Evolutionary conservation across 129 eudicot species (phyloP).

Genomic region (Silybum marianum): DNA sequence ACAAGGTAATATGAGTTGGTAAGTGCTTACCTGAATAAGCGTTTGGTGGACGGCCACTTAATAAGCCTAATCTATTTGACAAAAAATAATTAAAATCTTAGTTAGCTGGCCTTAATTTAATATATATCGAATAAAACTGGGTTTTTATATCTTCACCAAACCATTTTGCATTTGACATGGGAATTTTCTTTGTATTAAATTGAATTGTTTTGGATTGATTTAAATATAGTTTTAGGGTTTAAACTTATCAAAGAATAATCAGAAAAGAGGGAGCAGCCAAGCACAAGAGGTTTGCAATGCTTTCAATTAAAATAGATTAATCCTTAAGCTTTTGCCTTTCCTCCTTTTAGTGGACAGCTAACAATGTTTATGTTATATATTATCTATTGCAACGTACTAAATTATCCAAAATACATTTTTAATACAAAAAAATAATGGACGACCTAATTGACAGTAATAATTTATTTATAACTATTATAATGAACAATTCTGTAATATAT

Average conservation of each 20-base stretch:
- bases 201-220: constrained; percentile 13
- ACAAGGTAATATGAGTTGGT: too few species aligned
- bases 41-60: too few species aligned
- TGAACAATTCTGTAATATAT: background rate
- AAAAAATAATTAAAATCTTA: background rate
- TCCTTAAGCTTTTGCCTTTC: constrained; percentile 29
- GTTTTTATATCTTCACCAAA: background rate
- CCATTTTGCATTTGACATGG: constrained; percentile 6
- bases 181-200: background rate
- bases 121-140: background rate
- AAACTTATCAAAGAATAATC: constrained; percentile 30
- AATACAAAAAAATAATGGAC: background rate
- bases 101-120: background rate
- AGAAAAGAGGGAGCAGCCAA: constrained; percentile 40
- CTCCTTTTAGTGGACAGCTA: constrained; percentile 32
- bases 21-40: too few species aligned
- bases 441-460: background rate
- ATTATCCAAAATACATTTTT: background rate
- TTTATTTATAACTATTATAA: background rate
- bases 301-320: constrained; percentile 26
- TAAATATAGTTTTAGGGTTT: constrained; percentile 11
- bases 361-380: constrained; percentile 5
- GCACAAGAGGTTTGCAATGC: constrained; percentile 30
- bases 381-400: background rate
- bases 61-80: background rate